Conservation (phyloP, 129 eudicot genomes). For the Tagetes patula region DNA sequence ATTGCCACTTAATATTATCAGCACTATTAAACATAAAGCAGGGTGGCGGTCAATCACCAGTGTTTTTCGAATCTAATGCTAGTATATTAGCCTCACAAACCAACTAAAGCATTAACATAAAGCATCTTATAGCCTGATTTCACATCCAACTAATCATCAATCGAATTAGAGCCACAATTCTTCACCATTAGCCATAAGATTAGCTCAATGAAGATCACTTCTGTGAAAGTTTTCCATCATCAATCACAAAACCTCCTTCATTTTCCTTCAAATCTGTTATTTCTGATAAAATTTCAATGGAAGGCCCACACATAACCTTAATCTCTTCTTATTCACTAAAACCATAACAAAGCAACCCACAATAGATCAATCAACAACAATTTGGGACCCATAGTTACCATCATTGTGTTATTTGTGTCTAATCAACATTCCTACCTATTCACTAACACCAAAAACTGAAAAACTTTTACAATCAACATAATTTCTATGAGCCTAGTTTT, state of each 20-base stretch:
- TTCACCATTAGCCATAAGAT: not conserved
- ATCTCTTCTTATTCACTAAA: not conserved
- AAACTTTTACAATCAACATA: no score
- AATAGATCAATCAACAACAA: not conserved
- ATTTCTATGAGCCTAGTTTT: no score
- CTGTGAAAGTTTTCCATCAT: slow-evolving; percentile 5
- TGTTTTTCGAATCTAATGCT: no score
- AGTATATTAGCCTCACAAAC: not conserved
- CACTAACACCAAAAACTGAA: not conserved
- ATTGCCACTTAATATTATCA: not conserved
- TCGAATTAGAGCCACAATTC: not conserved
- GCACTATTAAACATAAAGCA: not conserved
- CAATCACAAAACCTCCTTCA: not conserved
- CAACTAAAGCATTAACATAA: not conserved
- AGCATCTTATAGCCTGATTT: not conserved
- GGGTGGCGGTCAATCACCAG: no score
- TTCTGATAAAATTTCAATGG: not conserved
- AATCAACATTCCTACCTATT: not conserved
- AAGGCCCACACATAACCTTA: not conserved
- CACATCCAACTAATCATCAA: not conserved
- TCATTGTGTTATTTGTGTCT: not conserved
- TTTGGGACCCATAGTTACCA: slow-evolving; percentile 16
- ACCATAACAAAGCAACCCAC: not conserved
- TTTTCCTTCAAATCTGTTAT: not conserved
- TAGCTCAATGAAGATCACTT: slow-evolving; percentile 15